phyloP scores from a whole-genome alignment of 495 filamentous ascomycete genomes.

The Melanomma pulvis-pyrius region DNA sequence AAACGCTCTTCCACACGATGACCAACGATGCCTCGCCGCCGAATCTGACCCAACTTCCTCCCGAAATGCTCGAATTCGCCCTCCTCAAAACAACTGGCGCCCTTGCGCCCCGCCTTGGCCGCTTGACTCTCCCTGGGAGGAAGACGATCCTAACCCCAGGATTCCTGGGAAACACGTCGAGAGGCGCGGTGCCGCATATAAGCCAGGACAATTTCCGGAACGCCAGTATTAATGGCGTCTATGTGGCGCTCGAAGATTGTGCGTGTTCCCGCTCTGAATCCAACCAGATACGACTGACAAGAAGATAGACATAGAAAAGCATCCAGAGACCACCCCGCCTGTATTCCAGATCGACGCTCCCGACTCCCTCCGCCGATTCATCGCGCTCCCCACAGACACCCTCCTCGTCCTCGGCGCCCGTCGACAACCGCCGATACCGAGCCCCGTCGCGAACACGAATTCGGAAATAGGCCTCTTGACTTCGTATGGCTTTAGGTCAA shows the following conservation, averaged over 20 bases:
- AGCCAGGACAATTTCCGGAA: constrained; percentile 78
- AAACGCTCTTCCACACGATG: neutral
- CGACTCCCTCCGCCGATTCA: constrained; percentile 70
- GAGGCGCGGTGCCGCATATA: constrained; percentile 83
- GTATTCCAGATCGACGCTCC: constrained; percentile 49
- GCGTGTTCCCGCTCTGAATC: constrained; percentile 50
- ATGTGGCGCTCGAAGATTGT: constrained; percentile 94
- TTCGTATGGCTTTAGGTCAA: constrained; percentile 74
- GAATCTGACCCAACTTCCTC: constrained; percentile 17
- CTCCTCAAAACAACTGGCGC: constrained; percentile 40
- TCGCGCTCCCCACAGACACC: constrained; percentile 55
- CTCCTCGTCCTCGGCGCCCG: constrained; percentile 80
- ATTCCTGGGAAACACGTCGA: constrained; percentile 75
- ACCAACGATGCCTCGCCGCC: neutral
- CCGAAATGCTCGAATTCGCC: constrained; percentile 47
- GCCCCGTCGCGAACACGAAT: constrained; percentile 72
- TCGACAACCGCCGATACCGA: constrained; percentile 71
- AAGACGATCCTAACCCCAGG: constrained; percentile 74
- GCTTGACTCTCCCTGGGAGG: constrained; percentile 61
- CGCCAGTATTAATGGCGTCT: constrained; percentile 67
- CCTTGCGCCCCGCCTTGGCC: constrained; percentile 56
- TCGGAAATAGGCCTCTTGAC: constrained; percentile 76
- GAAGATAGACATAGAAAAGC: constrained; percentile 70
- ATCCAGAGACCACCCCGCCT: constrained; percentile 55
- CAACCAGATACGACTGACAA: constrained; percentile 29